phyloP scores from a whole-genome alignment of 2,329 filamentous ascomycete species.

The Teratosphaeriaceae sp. region DNA sequence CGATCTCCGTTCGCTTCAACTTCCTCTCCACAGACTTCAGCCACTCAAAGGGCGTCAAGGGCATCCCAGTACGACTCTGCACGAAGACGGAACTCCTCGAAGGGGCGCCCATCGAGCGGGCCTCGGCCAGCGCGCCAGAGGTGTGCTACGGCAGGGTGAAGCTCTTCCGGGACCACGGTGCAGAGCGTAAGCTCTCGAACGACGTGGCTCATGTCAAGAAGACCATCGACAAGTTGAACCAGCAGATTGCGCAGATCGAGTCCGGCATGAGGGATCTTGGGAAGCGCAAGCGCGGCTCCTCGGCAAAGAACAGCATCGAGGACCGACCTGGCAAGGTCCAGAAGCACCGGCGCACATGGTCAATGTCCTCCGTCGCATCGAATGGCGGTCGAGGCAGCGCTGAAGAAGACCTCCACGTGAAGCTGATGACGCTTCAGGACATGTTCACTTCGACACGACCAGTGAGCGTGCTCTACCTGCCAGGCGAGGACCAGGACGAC shows the following conservation, averaged over 20 bases:
- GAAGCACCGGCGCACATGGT: constrained; percentile 94
- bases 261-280: constrained; percentile 53
- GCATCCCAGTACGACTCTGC: constrained; percentile 88
- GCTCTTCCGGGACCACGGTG: constrained; percentile 91
- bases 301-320: constrained; percentile 45
- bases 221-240: constrained; percentile 90
- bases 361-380: constrained; percentile 66
- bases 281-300: constrained; percentile 54
- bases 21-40: constrained; percentile 98
- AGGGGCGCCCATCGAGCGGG: constrained; percentile 27
- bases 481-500: constrained; percentile 71
- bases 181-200: constrained; percentile 93
- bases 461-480: constrained; percentile 69
- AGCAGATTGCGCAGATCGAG: constrained; percentile 75
- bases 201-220: constrained; percentile 94
- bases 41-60: constrained; percentile 97
- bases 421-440: constrained; percentile 71
- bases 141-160: constrained; percentile 96
- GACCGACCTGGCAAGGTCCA: constrained; percentile 67
- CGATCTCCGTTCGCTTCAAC: constrained; percentile 90
- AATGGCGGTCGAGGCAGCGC: constrained; percentile 37
- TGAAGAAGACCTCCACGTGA: constrained; percentile 69
- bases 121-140: constrained; percentile 42
- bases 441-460: constrained; percentile 83
- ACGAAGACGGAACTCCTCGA: constrained; percentile 73